phyloP scores from a whole-genome alignment of 495 filamentous ascomycete species.

The Aspergillus taichungensis region DNA sequence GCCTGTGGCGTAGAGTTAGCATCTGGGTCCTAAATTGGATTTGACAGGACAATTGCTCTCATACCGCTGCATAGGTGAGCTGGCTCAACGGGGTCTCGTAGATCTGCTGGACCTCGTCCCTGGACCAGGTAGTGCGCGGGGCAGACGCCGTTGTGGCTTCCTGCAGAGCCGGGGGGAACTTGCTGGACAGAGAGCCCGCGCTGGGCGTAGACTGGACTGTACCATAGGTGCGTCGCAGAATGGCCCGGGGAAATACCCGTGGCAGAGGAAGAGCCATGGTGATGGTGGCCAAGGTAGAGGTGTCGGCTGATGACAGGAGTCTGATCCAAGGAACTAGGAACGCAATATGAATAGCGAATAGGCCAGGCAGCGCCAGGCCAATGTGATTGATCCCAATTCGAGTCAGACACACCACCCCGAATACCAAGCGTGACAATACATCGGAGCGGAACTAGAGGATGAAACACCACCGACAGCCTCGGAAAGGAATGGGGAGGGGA shows the following conservation, averaged over 20 bases:
- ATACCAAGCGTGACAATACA: not conserved
- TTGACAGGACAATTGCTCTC: slow-evolving; percentile 8
- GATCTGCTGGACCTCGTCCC: slow-evolving; percentile 64
- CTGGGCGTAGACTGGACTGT: slow-evolving; percentile 34
- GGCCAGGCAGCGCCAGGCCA: no score
- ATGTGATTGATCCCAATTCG: no score
- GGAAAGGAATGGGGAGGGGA: slow-evolving; percentile 2
- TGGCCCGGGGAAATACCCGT: slow-evolving; percentile 21
- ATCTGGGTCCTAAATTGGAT: not conserved
- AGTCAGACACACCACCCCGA: no score
- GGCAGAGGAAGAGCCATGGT: slow-evolving; percentile 24
- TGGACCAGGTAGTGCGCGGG: slow-evolving; percentile 66
- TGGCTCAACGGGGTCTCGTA: slow-evolving; percentile 73
- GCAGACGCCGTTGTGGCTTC: slow-evolving; percentile 47
- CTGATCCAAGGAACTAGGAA: not conserved
- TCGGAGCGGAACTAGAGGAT: not conserved
- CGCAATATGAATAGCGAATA: not conserved
- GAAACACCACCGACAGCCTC: not conserved
- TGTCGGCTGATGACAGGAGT: not conserved
- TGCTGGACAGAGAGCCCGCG: slow-evolving; percentile 22
- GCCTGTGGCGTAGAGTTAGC: slow-evolving; percentile 34
- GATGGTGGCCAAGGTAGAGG: slow-evolving; percentile 4
- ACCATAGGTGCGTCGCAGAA: slow-evolving; percentile 31
- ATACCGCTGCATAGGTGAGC: slow-evolving; percentile 62
- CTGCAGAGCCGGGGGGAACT: slow-evolving; percentile 32